phyloP scores from a whole-genome alignment of 176 grass and related monocot species.

The Oryza nivara region DNA sequence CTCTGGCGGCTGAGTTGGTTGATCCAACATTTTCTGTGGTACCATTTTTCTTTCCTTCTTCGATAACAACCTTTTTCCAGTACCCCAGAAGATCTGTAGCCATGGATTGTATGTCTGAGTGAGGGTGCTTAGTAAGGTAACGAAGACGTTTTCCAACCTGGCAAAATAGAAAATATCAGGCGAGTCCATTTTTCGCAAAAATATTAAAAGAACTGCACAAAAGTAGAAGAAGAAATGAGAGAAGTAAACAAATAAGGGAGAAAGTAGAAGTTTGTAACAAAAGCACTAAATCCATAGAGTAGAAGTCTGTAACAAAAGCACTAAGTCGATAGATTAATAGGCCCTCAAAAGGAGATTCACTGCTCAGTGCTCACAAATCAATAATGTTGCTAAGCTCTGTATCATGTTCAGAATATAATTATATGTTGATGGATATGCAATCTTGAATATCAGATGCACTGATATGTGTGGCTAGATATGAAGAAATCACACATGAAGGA shows the following conservation, averaged over 20 bases:
- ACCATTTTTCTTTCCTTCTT: constrained; percentile 76
- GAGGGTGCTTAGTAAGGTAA: constrained; percentile 78
- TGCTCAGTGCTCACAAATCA: not conserved
- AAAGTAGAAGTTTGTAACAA: not conserved
- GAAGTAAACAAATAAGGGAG: not conserved
- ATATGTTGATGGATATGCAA: not conserved
- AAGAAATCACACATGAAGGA: constrained; percentile 2
- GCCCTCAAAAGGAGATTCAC: not conserved
- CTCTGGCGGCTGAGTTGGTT: constrained; percentile 35
- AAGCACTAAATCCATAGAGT: not conserved
- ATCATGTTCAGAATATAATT: constrained; percentile 19
- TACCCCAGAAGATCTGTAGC: constrained; percentile 68
- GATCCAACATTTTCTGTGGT: constrained; percentile 46
- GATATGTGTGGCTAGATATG: not conserved
- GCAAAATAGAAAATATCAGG: constrained; percentile 26
- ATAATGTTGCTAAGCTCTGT: not conserved
- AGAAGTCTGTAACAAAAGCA: not conserved
- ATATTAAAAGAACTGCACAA: not conserved
- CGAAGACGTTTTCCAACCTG: constrained; percentile 85
- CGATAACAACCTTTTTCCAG: constrained; percentile 89
- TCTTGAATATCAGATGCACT: not conserved
- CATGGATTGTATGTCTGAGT: constrained; percentile 60
- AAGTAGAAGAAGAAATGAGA: constrained; percentile 2
- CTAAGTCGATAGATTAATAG: not conserved
- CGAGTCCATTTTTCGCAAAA: not conserved